phyloP scores from a whole-genome alignment of 306 rosid genomes.

The Senna tora region DNA sequence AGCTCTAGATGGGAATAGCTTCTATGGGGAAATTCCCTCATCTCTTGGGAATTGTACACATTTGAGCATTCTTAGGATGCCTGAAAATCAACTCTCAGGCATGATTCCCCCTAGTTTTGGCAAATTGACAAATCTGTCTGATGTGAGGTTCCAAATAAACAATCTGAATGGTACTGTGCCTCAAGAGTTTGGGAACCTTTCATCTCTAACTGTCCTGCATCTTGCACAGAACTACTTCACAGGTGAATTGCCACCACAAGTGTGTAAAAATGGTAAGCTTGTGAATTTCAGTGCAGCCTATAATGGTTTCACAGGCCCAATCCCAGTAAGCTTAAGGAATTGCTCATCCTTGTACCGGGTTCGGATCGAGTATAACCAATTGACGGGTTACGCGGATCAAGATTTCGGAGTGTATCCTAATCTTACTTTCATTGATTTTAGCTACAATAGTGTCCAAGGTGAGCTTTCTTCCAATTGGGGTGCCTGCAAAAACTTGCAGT shows the following conservation, averaged over 20 bases:
- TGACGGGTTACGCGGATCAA: background rate
- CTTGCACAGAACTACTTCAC: conserved; percentile 43
- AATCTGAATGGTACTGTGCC: conserved; percentile 39
- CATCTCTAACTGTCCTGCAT: conserved; percentile 39
- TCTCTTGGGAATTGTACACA: conserved; percentile 40
- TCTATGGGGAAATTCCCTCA: conserved; percentile 42
- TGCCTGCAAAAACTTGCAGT: conserved; percentile 30
- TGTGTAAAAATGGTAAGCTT: conserved; percentile 10
- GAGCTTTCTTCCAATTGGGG: conserved; percentile 41
- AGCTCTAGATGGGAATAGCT: conserved; percentile 38
- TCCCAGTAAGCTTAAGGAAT: conserved; percentile 33
- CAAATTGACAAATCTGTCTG: background rate
- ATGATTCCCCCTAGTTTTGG: conserved; percentile 27
- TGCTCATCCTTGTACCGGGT: background rate
- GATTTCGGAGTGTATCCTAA: background rate
- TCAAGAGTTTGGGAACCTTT: conserved; percentile 34
- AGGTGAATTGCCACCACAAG: conserved; percentile 44
- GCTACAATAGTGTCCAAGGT: background rate
- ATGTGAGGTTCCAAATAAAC: conserved; percentile 33
- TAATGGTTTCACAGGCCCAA: conserved; percentile 44
- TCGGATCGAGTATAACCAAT: background rate
- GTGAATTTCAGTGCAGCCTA: no score
- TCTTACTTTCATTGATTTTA: background rate
- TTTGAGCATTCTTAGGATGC: conserved; percentile 28
- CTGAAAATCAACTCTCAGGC: conserved; percentile 42